These are phyloP conservation scores for Orbilia javanica DNA, from an alignment of 2,329 filamentous ascomycete genomes.

Conservation along the genomic window DNA sequence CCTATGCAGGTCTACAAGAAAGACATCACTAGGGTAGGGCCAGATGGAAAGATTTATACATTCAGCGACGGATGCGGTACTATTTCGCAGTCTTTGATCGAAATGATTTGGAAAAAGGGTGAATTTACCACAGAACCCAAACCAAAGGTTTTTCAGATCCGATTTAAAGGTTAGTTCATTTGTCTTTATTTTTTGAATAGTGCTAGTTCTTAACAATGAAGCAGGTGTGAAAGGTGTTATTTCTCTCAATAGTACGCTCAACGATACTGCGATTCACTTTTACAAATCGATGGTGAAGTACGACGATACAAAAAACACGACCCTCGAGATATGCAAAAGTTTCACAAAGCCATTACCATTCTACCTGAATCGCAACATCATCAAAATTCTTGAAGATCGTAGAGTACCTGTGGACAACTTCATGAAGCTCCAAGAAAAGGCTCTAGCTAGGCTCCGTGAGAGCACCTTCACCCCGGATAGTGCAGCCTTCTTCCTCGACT, in stretches of 20 bases:
- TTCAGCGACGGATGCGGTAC: constrained; percentile 87
- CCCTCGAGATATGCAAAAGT: constrained; percentile 79
- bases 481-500: constrained; percentile 75
- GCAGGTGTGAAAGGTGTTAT: constrained; percentile 81
- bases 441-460: constrained; percentile 72
- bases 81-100: constrained; percentile 73
- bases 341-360: constrained; percentile 76
- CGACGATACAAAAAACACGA: constrained; percentile 68
- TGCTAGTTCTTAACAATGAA: too few relatives aligned
- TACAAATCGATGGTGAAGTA: constrained; percentile 87
- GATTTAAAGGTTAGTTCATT: constrained; percentile 72
- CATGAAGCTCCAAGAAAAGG: constrained; percentile 73
- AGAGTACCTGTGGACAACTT: constrained; percentile 73
- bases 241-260: constrained; percentile 74
- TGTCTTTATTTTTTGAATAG: too few relatives aligned
- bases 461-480: constrained; percentile 73
- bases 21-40: constrained; percentile 70
- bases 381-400: constrained; percentile 89
- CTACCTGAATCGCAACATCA: constrained; percentile 81
- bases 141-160: constrained; percentile 80
- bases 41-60: constrained; percentile 67
- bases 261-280: constrained; percentile 72
- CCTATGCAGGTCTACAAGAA: constrained; percentile 64
- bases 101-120: constrained; percentile 70
- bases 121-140: constrained; percentile 64